Conservation (phyloP, 805 yeast species). For the Metahyphopichia silvanorum region DNA sequence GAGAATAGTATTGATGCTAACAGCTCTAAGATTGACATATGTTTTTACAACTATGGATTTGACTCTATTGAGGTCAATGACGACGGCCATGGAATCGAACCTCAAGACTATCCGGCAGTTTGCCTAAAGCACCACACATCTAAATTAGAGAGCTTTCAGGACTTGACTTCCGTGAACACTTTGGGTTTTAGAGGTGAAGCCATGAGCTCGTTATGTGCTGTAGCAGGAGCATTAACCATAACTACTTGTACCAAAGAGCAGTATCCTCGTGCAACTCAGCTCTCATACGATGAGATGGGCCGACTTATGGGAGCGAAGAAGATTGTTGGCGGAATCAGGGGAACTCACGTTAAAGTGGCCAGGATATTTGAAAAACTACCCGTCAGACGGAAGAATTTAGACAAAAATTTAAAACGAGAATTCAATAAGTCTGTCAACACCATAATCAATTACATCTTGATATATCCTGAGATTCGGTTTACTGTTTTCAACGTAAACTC, state of each 20-base stretch:
- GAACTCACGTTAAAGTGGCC: conserved; percentile 62
- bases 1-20: conserved; percentile 86
- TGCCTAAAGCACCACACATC: conserved; percentile 70
- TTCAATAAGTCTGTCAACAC: conserved; percentile 63
- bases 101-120: conserved; percentile 48
- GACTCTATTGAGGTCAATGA: conserved; percentile 67
- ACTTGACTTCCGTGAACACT: conserved; percentile 47
- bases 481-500: conserved; percentile 51
- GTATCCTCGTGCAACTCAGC: conserved; percentile 55
- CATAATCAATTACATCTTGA: conserved; percentile 66
- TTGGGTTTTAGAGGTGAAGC: conserved; percentile 85
- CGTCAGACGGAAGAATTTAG: conserved; percentile 74
- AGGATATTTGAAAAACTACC: conserved; percentile 70
- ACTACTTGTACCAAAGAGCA: conserved; percentile 45
- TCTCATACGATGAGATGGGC: conserved; percentile 60
- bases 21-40: conserved; percentile 63
- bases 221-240: conserved; percentile 44
- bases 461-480: conserved; percentile 56
- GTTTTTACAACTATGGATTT: conserved; percentile 67
- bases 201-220: conserved; percentile 62
- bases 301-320: conserved; percentile 28
- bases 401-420: conserved; percentile 65
- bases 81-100: conserved; percentile 63
- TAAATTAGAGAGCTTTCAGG: conserved; percentile 55
- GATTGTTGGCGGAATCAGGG: conserved; percentile 54